Base-by-base conservation (phyloP, 192 early-diverging fungal genomes). In the Mortierella alpina region DNA sequence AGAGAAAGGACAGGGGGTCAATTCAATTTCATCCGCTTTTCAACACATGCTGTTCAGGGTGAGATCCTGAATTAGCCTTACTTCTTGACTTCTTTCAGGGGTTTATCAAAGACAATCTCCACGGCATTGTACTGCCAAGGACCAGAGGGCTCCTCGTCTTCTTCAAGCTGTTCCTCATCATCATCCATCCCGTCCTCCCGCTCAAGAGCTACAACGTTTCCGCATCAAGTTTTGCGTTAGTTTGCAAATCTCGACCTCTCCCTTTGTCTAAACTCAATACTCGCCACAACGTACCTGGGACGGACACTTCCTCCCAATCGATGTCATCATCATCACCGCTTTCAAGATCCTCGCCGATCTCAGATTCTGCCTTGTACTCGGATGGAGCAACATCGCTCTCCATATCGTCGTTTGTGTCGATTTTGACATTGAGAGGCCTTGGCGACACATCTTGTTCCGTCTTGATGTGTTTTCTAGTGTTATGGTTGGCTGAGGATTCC, bases 281-380 rank as follows among this genome's bases (percentile, higher is more conserved):
- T 10, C 15, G 50, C 62, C 64, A 31, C 22, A 51, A 40, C 53
- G 40, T 41, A 39, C 73, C 70, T 15, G 86, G 60, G 8, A 86
- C 41, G 1, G 70, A 50, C 1, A 89, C 84, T 17, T 81, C 84
- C 48, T 87, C 86, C 86, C 86, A 89, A 18, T 87, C 85, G 31
- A 79, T 74, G 39, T 72, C 74, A 14, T 87, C 83, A 7, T 70
- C 72, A n/a, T 73, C 66, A 22, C 71, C 62, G 14, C 68, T 62
- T 48, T 60, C 60, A 31, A 45, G 41, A n/a, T 70, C 75, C 22
- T 48, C 52, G 22, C 68, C 75, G 48, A 63, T 54, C 7, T 31
- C 46, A 9, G 64, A 46, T 18, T 48, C 64, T 3, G 31, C 31
- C 31, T 31, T 31, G 31, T 31, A 31, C 31, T 31, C 31, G 31